Base-by-base conservation (phyloP, 371 early-diverging fungal genomes). In the Actinomucor elegans region DNA sequence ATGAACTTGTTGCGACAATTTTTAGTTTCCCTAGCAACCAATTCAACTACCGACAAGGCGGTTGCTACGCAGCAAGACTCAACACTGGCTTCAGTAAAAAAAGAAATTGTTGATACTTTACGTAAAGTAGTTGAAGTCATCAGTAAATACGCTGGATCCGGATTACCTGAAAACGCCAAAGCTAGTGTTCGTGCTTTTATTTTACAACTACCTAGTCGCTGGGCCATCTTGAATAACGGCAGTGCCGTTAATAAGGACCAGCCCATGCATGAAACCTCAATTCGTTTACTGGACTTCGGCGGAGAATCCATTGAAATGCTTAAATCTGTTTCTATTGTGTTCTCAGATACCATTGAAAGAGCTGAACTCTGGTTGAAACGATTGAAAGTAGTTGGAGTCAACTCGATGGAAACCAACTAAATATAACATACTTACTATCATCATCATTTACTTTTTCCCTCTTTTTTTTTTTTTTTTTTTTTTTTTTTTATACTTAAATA, bases 121-220 rank as follows among this genome's bases (percentile, higher is more conserved):
- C 83, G 93, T 36, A 86, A 86, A 38, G 96, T 94, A 1, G 92
- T 97, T 7, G 91, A 88, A 24, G 87, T 96, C 12, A 80, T 97
- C 32, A 88, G 87, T 29, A 84, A 87, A 48, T 93, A 97, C 62
- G 95, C 97, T 6, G 89, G 91, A 8, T 74, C 87, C 5, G 89
- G 91, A 42, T 73, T 97, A 47, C 93, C 94, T 1, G 92, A 87
- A 38, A 90, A 90, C 43, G 93, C 95, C 24, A 82, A 93, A 44
- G 71, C 81, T 27, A 81, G 76, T 42, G 95, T 97, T 0, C 86
- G 94, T n/a, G 80, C 73, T 8, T 89, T 96, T 55, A 94, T 97
- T 32, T 71, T 97, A 18, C 77, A 80, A 2, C 71, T 97, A 51
- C 97, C 97, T 7, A 70, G 77, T 15, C 80, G 95, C 26, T 93